Evolutionary conservation across 106 monocot species (phyloP).

Genomic region (Dioscorea alata): DNA sequence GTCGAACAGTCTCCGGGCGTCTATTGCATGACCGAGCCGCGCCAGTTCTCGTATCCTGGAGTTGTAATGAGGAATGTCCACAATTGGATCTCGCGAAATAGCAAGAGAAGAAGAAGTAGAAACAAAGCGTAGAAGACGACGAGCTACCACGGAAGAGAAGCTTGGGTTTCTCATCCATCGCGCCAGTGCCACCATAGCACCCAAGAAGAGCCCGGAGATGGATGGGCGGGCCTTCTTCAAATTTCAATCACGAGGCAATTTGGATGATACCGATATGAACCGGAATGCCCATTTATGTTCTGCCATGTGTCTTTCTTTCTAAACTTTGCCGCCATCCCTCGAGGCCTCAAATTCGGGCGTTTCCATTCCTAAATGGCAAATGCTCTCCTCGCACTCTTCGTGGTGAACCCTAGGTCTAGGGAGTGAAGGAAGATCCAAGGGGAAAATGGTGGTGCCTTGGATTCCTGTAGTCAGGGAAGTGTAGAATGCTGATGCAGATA

Average conservation of each 20-base stretch:
- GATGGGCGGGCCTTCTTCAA: too few species aligned
- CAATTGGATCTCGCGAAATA: neutral
- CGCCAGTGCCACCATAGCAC: neutral
- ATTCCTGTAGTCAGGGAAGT: neutral
- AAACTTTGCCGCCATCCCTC: too few species aligned
- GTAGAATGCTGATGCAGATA: neutral
- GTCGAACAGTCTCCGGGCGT: constrained; percentile 36
- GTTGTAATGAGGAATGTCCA: constrained; percentile 4
- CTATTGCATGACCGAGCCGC: constrained; percentile 6
- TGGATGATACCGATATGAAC: too few species aligned
- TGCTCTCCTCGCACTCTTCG: too few species aligned
- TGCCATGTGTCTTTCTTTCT: too few species aligned
- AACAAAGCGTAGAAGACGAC: neutral
- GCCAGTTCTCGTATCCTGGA: constrained; percentile 17
- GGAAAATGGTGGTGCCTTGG: neutral
- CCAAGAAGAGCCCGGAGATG: too few species aligned
- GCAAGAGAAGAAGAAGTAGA: constrained; percentile 5
- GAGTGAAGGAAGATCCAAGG: too few species aligned
- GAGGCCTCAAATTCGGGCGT: too few species aligned
- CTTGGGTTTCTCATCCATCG: constrained; percentile 1
- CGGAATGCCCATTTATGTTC: too few species aligned
- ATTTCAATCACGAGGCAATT: too few species aligned
- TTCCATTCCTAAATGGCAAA: too few species aligned
- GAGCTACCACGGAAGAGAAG: neutral
- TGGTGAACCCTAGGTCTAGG: too few species aligned